Conservation (phyloP, 495 filamentous ascomycete species). For the Talaromyces stipitatus region DNA sequence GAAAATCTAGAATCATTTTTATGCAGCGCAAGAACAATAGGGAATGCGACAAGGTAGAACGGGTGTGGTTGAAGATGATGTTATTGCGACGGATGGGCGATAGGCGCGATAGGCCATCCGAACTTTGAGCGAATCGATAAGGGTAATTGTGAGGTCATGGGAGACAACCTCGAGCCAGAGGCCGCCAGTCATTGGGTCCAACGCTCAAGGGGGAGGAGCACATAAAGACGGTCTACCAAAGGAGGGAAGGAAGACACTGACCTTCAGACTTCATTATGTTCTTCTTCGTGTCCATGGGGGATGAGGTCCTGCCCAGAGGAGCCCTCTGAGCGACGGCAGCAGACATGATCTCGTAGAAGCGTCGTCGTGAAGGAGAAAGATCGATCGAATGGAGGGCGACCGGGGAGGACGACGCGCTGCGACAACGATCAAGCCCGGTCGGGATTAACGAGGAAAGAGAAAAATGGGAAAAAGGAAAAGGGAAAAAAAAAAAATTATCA, state of each 20-base stretch:
- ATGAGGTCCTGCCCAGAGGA: slow-evolving; percentile 25
- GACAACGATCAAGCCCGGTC: background rate
- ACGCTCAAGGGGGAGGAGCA: slow-evolving; percentile 17
- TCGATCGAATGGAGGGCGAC: slow-evolving; percentile 11
- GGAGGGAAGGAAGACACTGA: slow-evolving; percentile 16
- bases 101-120: background rate
- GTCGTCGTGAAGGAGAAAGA: slow-evolving; percentile 16
- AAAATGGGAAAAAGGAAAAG: slow-evolving; percentile 6
- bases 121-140: slow-evolving; percentile 4
- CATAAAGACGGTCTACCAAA: background rate
- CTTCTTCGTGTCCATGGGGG: slow-evolving; percentile 48
- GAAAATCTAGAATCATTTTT: background rate
- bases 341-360: slow-evolving; percentile 28
- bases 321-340: slow-evolving; percentile 38
- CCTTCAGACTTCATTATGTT: slow-evolving; percentile 35
- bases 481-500: slow-evolving; percentile 6
- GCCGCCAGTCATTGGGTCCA: slow-evolving; percentile 20
- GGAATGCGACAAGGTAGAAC: background rate
- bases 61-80: background rate
- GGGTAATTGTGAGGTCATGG: slow-evolving; percentile 37
- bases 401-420: background rate
- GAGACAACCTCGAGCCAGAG: background rate
- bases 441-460: background rate
- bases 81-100: background rate
- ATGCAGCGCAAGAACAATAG: slow-evolving; percentile 3